Base-by-base conservation (phyloP, 306 rosid species). In the Begonia loranthoides region DNA sequence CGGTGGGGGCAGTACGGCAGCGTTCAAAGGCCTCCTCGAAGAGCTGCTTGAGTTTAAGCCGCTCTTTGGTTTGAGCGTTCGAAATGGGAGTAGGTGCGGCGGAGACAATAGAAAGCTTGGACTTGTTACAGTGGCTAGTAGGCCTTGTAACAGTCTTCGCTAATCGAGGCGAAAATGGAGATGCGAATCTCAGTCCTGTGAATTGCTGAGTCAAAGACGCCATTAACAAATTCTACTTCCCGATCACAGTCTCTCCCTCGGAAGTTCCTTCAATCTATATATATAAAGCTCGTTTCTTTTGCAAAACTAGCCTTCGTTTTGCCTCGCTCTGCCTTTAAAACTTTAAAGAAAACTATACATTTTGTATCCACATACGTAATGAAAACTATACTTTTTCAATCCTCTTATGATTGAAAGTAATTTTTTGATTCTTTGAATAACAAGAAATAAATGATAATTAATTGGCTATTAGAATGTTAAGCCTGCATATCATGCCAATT, bases 1-100 rank as follows among this genome's bases (percentile, higher is more conserved):
- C 86, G 58, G 57, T 61, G 21, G 95, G 97, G 38, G 70, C 72
- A 52, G 70, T 85, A 17, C 86, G 92, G 43, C 97, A 85, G 11
- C 94, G 81, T 40, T 85, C 87, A 19, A 79, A 69, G 48, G 97
- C 95, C 0, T 89, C 90, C 5, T 80, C 69, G 60, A 89, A 89
- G 46, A 85, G 69, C 45, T 89, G 63, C 17, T 74, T 80, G 17
- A 79, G 85, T 57, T 68, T 58, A 19, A 49, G 45, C 53, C 95
- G 84, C 40, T 82, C 97, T 68, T 51, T 77, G 78, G 81, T 89
- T 74, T 80, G 68, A 1, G 85, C 79, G 51, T 76, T 82, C 12
- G 83, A 24, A 47, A 85, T 72, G 55, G 87, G 55, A 39, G 34
- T 10, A 39, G 55, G 38, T 14, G 36, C 69, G 5, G 95, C 86